phyloP scores from a whole-genome alignment of 768 basidiomycete species.

The Suillus paluster region DNA sequence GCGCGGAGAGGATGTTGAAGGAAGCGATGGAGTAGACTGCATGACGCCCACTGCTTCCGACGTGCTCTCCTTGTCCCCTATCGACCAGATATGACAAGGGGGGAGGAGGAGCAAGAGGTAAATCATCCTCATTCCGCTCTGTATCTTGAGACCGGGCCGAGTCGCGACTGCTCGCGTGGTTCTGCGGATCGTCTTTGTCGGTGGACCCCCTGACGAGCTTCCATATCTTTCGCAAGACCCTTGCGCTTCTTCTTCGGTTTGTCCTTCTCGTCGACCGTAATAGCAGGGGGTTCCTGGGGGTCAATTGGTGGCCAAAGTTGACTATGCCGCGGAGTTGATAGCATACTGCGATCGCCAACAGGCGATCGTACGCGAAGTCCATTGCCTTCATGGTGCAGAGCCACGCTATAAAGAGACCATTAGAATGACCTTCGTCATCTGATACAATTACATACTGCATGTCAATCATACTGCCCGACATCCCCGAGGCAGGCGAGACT shows the following conservation, averaged over 20 bases:
- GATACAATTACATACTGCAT: conserved; percentile 76
- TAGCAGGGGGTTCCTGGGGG: conserved; percentile 33
- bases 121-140: conserved; percentile 59
- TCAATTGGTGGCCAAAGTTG: conserved; percentile 55
- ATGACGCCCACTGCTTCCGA: conserved; percentile 54
- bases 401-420: conserved; percentile 54
- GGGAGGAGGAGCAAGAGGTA: conserved; percentile 88
- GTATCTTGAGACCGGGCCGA: conserved; percentile 42
- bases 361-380: conserved; percentile 35
- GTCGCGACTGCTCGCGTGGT: conserved; percentile 29
- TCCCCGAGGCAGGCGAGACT: conserved; percentile 81
- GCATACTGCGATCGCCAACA: conserved; percentile 38
- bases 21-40: conserved; percentile 73
- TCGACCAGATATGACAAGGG: conserved; percentile 85
- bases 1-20: conserved; percentile 61
- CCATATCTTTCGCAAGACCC: conserved; percentile 83
- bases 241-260: conserved; percentile 80
- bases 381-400: conserved; percentile 69
- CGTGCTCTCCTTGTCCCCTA: conserved; percentile 56
- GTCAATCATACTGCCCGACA: conserved; percentile 88
- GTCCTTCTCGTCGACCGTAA: conserved; percentile 40
- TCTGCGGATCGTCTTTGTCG: conserved; percentile 39
- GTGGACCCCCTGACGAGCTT: conserved; percentile 70
- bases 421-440: conserved; percentile 13
- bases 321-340: conserved; percentile 47